A percentile compares a stretch with the other conserved stretches of the same genome.
These are phyloP conservation scores for Mucor irregularis DNA, from an alignment of 371 early-diverging fungal genomes.

Conservation along the genomic window DNA sequence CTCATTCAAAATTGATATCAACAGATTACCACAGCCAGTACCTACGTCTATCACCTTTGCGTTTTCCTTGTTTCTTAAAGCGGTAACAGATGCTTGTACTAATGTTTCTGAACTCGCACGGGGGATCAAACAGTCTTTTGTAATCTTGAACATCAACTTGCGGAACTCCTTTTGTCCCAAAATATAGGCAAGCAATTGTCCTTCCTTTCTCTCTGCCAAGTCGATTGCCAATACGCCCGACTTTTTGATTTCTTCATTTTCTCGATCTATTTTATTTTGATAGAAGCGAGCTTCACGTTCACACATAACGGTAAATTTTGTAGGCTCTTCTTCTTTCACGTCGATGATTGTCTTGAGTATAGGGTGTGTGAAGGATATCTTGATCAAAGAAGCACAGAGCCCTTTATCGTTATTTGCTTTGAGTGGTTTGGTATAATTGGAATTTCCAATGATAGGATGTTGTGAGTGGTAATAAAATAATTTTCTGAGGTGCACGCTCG, in stretches of 20 bases:
- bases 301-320: slow-evolving; percentile 52
- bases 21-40: slow-evolving; percentile 74
- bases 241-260: slow-evolving; percentile 46
- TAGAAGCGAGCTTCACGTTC: slow-evolving; percentile 64
- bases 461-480: slow-evolving; percentile 37
- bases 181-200: slow-evolving; percentile 59
- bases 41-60: slow-evolving; percentile 67
- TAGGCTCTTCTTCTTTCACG: slow-evolving; percentile 37
- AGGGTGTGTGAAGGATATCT: slow-evolving; percentile 51
- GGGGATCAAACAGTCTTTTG: slow-evolving; percentile 70
- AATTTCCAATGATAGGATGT: slow-evolving; percentile 68
- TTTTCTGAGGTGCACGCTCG: slow-evolving; percentile 39
- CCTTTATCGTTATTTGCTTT: slow-evolving; percentile 68
- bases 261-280: slow-evolving; percentile 45
- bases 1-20: slow-evolving; percentile 57
- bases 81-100: slow-evolving; percentile 44
- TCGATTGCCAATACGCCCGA: slow-evolving; percentile 28
- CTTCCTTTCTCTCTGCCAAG: slow-evolving; percentile 34
- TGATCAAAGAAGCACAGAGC: slow-evolving; percentile 50
- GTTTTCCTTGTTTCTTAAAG: neutral
- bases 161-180: slow-evolving; percentile 63
- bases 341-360: slow-evolving; percentile 11
- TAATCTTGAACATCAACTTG: slow-evolving; percentile 57
- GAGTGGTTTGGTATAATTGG: slow-evolving; percentile 54
- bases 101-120: slow-evolving; percentile 70